These are phyloP conservation scores for Phytophthora pini DNA, from an alignment of 352 stramenopile genomes.

Conservation along the genomic window DNA sequence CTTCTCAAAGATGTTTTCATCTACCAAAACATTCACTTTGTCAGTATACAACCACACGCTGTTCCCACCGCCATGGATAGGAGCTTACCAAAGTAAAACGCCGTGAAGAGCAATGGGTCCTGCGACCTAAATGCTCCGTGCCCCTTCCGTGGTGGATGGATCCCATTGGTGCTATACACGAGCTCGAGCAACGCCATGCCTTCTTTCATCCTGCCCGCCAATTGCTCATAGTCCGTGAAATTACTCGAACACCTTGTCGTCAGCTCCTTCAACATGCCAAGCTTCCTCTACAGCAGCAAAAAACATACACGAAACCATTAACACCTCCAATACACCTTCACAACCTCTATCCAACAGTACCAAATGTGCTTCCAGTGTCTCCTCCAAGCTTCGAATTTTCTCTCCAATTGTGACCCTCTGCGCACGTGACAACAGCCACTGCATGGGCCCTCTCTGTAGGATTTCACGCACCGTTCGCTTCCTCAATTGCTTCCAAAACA, in stretches of 20 bases:
- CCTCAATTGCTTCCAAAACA: slow-evolving; percentile 72
- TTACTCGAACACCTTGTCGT: slow-evolving; percentile 43
- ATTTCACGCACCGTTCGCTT: slow-evolving; percentile 55
- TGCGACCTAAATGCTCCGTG: slow-evolving; percentile 61
- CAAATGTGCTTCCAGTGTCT: slow-evolving; percentile 71
- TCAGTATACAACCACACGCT: slow-evolving; percentile 2
- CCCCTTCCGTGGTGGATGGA: slow-evolving; percentile 60
- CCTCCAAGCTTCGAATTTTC: slow-evolving; percentile 66
- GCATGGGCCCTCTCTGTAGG: slow-evolving; percentile 59
- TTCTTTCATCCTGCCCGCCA: slow-evolving; percentile 48
- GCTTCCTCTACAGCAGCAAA: slow-evolving; percentile 48
- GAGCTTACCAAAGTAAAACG: slow-evolving; percentile 57
- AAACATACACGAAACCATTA: not conserved
- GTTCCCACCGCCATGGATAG: not conserved
- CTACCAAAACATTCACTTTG: slow-evolving; percentile 5
- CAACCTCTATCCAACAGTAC: slow-evolving; percentile 31
- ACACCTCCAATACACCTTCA: not conserved
- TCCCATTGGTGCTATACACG: slow-evolving; percentile 67
- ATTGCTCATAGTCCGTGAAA: slow-evolving; percentile 44
- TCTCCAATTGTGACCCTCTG: slow-evolving; percentile 64
- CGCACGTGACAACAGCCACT: slow-evolving; percentile 68
- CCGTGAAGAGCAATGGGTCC: slow-evolving; percentile 49
- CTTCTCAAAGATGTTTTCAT: slow-evolving; percentile 36
- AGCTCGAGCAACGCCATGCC: slow-evolving; percentile 56
- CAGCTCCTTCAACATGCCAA: slow-evolving; percentile 77